These are phyloP conservation scores for Theobroma cacao DNA, from an alignment of 345 rosid species.

Conservation along the genomic window DNA sequence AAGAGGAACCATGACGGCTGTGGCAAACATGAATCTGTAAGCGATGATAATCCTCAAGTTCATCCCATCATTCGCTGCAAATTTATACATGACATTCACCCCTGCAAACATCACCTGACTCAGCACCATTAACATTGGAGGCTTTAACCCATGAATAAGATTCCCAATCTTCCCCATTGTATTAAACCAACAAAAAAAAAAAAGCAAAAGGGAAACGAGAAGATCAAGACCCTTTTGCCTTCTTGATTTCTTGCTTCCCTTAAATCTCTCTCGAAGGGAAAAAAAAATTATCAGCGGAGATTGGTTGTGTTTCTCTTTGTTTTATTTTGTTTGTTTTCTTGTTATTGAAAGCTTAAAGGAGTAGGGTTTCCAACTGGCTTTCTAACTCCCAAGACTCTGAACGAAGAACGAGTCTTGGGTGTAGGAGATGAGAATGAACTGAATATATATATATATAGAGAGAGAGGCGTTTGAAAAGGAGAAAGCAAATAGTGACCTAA, in stretches of 20 bases:
- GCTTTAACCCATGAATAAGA: conserved; percentile 1
- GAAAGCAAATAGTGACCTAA: too few relatives aligned
- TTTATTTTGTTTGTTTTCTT: too few relatives aligned
- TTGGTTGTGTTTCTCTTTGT: background rate
- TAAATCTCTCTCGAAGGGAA: background rate
- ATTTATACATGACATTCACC: conserved; percentile 34
- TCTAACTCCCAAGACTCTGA: background rate
- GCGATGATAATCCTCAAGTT: conserved; percentile 36
- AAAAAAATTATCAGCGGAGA: background rate
- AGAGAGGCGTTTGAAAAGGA: background rate
- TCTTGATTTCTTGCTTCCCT: background rate
- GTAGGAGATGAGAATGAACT: background rate
- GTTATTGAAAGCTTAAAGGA: too few relatives aligned
- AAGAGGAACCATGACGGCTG: conserved; percentile 32
- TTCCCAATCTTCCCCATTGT: background rate
- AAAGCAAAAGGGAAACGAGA: background rate
- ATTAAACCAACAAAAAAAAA: background rate
- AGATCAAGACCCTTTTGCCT: background rate
- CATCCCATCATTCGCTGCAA: conserved; percentile 41
- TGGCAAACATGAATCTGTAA: conserved; percentile 39
- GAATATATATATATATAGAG: too few relatives aligned
- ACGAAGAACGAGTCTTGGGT: background rate
- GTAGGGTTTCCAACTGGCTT: too few relatives aligned
- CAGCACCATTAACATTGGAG: conserved; percentile 33
- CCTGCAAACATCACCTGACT: conserved; percentile 32